Evolutionary conservation across 805 yeast species (phyloP).

Genomic region (Kodamaea sagamina): DNA sequence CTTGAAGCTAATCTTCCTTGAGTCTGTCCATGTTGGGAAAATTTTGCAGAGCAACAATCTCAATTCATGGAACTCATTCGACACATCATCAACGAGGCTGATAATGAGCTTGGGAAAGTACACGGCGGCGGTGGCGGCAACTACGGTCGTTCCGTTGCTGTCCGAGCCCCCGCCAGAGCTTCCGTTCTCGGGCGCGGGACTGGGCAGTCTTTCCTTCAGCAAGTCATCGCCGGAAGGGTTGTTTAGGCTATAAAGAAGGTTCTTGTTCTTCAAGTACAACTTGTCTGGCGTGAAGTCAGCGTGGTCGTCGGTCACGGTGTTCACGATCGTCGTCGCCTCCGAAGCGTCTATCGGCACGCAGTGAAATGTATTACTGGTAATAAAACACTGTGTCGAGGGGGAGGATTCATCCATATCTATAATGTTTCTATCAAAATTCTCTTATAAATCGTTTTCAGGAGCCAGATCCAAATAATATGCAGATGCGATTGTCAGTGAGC

Average conservation of each 20-base stretch:
- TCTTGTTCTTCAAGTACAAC: slow-evolving; percentile 21
- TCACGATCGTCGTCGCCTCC: slow-evolving; percentile 8
- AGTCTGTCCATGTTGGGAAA: slow-evolving; percentile 45
- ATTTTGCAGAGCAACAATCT: slow-evolving; percentile 41
- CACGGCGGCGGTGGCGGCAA: slow-evolving; percentile 30
- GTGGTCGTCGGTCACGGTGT: slow-evolving; percentile 13
- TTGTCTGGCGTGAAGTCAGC: slow-evolving; percentile 20
- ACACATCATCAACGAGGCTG: slow-evolving; percentile 37
- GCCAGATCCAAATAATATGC: neutral
- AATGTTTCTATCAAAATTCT: slow-evolving; percentile 1
- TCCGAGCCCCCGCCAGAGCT: neutral
- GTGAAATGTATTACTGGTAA: slow-evolving; percentile 27
- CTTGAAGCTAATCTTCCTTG: slow-evolving; percentile 34
- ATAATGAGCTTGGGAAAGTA: slow-evolving; percentile 49
- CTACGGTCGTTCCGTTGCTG: neutral
- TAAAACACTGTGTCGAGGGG: slow-evolving; percentile 27
- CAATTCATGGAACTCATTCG: slow-evolving; percentile 39
- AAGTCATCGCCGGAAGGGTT: slow-evolving; percentile 28
- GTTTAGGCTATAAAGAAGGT: slow-evolving; percentile 28
- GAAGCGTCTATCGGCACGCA: slow-evolving; percentile 26
- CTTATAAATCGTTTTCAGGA: neutral
- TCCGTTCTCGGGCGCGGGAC: slow-evolving; percentile 1
- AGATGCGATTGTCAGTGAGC: slow-evolving; percentile 1
- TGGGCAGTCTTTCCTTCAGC: slow-evolving; percentile 11
- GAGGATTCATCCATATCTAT: slow-evolving; percentile 3